phyloP scores from a whole-genome alignment of 2,329 filamentous ascomycete genomes.

The Cercospora canescens region DNA sequence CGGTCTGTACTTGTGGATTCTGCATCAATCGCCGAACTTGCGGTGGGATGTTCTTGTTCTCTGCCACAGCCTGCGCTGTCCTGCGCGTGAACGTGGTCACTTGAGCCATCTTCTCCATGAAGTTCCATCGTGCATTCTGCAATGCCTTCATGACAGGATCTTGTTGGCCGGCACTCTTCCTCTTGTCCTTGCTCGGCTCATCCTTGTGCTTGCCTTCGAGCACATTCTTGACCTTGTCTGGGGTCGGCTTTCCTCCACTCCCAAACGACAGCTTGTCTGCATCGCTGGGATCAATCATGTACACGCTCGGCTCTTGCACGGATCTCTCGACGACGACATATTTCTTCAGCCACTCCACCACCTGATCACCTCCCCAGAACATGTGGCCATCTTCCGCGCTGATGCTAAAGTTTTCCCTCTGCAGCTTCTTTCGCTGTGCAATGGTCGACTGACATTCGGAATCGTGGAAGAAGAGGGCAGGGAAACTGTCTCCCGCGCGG shows the following conservation, averaged over 20 bases:
- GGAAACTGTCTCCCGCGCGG: constrained; percentile 85
- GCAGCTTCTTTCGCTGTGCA: constrained; percentile 83
- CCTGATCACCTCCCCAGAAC: constrained; percentile 98
- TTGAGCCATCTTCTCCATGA: constrained; percentile 94
- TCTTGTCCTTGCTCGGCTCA: constrained; percentile 29
- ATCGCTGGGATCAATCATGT: constrained; percentile 80
- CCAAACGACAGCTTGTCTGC: constrained; percentile 86
- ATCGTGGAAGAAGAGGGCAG: constrained; percentile 96
- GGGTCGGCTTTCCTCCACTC: constrained; percentile 53
- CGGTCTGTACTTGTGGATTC: constrained; percentile 90
- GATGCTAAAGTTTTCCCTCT: constrained; percentile 77
- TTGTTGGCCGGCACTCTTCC: constrained; percentile 58
- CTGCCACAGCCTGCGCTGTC: constrained; percentile 86
- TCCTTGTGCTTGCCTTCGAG: constrained; percentile 40
- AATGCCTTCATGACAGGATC: constrained; percentile 91
- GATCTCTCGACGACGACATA: constrained; percentile 84
- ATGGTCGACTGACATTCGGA: constrained; percentile 96
- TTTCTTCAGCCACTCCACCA: constrained; percentile 82
- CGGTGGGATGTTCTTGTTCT: constrained; percentile 87
- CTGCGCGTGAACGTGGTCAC: constrained; percentile 93
- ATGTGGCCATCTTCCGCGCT: constrained; percentile 64
- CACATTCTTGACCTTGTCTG: constrained; percentile 46
- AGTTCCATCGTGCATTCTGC: constrained; percentile 93
- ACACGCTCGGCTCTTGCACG: constrained; percentile 83
- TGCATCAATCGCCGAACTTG: constrained; percentile 81